A percentile compares a stretch with the other conserved stretches of the same genome.
These are phyloP conservation scores for Ettlia oleoabundans DNA, from an alignment of 139 green algal species.

Conservation along the genomic window DNA sequence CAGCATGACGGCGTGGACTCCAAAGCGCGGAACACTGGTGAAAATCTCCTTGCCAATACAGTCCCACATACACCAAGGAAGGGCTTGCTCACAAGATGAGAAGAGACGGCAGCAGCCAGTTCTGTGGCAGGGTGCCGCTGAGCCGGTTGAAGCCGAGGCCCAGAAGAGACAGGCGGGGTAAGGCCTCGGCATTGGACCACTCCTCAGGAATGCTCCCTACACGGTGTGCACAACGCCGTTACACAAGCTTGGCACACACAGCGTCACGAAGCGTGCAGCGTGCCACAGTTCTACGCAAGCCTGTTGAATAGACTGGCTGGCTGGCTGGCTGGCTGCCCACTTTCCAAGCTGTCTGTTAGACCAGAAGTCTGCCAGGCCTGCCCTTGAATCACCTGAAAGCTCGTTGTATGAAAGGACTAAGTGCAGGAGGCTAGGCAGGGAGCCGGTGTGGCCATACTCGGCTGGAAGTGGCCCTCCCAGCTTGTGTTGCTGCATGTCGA, in stretches of 20 bases:
- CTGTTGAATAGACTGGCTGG: background rate
- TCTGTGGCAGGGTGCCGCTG: background rate
- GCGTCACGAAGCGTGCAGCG: background rate
- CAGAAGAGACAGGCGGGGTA: constrained; percentile 5
- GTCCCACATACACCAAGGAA: background rate
- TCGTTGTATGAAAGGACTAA: background rate
- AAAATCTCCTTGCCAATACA: no score
- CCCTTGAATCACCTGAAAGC: no score
- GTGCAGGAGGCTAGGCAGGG: background rate
- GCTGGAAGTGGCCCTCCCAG: background rate
- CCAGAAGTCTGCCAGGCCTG: no score
- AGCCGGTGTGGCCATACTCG: background rate
- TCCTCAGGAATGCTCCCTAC: constrained; percentile 3
- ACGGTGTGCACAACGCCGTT: no score
- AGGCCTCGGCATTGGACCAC: background rate
- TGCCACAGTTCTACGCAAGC: background rate
- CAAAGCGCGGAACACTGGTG: no score
- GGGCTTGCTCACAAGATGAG: constrained; percentile 9
- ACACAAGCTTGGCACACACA: no score
- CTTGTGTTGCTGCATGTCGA: constrained; percentile 19
- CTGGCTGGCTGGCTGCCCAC: background rate
- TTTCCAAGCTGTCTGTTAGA: no score
- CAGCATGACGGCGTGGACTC: no score
- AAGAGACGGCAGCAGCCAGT: background rate
- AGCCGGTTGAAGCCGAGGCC: background rate